These are phyloP conservation scores for Teunomyces gatunensis DNA, from an alignment of 805 yeast genomes.

Conservation along the genomic window DNA sequence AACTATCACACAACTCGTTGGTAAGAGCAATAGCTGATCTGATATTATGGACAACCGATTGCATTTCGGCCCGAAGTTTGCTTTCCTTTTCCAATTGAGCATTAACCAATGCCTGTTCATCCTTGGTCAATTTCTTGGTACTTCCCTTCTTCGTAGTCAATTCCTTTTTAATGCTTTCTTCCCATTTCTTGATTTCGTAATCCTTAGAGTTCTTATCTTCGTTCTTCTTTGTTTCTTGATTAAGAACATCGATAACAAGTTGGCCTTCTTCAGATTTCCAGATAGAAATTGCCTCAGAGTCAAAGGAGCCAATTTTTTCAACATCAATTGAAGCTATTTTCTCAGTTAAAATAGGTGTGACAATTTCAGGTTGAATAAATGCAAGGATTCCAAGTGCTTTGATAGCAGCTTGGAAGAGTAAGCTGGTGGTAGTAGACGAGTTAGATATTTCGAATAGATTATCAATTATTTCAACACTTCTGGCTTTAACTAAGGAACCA, in stretches of 20 bases:
- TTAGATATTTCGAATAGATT: slow-evolving; percentile 14
- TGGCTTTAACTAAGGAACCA: slow-evolving; percentile 45
- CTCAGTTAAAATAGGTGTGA: slow-evolving; percentile 50
- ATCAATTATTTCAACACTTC: slow-evolving; percentile 21
- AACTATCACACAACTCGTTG: slow-evolving; percentile 48
- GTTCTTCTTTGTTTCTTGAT: slow-evolving; percentile 34
- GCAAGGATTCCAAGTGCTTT: slow-evolving; percentile 40
- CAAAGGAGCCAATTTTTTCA: slow-evolving; percentile 35
- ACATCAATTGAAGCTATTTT: slow-evolving; percentile 39
- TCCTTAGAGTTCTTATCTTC: slow-evolving; percentile 77
- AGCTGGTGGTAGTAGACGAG: slow-evolving; percentile 32
- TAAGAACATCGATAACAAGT: slow-evolving; percentile 63
- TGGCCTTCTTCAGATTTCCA: slow-evolving; percentile 72
- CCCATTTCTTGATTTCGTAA: slow-evolving; percentile 88
- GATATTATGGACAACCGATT: slow-evolving; percentile 32
- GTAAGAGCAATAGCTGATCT: slow-evolving; percentile 54
- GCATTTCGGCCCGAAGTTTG: slow-evolving; percentile 49
- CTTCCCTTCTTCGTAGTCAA: slow-evolving; percentile 52
- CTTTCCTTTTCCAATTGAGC: slow-evolving; percentile 66
- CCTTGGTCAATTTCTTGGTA: slow-evolving; percentile 66
- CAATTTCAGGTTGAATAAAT: slow-evolving; percentile 57
- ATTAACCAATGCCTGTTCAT: slow-evolving; percentile 63
- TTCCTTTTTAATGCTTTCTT: slow-evolving; percentile 74
- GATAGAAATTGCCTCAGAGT: slow-evolving; percentile 53
- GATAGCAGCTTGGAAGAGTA: slow-evolving; percentile 50